phyloP scores from a whole-genome alignment of 2,329 filamentous ascomycete species.

The Phyllosticta ampelicida region DNA sequence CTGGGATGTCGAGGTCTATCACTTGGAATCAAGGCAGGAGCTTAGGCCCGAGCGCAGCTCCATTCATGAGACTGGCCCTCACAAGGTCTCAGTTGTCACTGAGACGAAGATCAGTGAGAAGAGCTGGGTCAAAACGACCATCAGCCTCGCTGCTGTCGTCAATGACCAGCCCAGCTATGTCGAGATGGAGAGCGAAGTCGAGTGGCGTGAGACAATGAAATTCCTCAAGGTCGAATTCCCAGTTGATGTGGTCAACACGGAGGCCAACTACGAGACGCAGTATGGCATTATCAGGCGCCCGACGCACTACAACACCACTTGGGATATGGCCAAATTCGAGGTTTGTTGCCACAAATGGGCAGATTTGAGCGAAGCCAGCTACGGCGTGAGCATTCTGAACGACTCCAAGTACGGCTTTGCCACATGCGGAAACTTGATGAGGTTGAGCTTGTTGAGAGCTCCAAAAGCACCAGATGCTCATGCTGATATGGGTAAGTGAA shows the following conservation, averaged over 20 bases:
- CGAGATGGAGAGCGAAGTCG: slow-evolving; percentile 74
- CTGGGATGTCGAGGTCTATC: slow-evolving; percentile 96
- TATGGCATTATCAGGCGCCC: slow-evolving; percentile 81
- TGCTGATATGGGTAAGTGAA: slow-evolving; percentile 65
- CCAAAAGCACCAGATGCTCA: slow-evolving; percentile 89
- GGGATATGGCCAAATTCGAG: slow-evolving; percentile 98
- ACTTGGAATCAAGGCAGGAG: slow-evolving; percentile 75
- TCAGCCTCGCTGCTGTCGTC: slow-evolving; percentile 63
- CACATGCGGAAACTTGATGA: slow-evolving; percentile 79
- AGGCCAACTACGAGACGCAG: slow-evolving; percentile 91
- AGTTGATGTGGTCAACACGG: slow-evolving; percentile 78
- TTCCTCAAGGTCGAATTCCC: slow-evolving; percentile 99
- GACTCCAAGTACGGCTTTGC: slow-evolving; percentile 96
- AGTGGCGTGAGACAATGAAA: slow-evolving; percentile 95
- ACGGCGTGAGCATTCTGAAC: slow-evolving; percentile 87
- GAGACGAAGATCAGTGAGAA: slow-evolving; percentile 78
- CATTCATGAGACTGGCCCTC: slow-evolving; percentile 59
- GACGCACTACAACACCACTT: slow-evolving; percentile 95
- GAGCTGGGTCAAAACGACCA: slow-evolving; percentile 77
- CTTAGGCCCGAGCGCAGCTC: slow-evolving; percentile 56
- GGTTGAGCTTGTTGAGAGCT: slow-evolving; percentile 71
- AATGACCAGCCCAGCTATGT: slow-evolving; percentile 58
- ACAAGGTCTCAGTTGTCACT: slow-evolving; percentile 72
- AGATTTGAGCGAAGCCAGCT: slow-evolving; percentile 76
- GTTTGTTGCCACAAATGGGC: slow-evolving; percentile 94